Base-by-base conservation (phyloP, 169 alveolate genomes). In the Cryptosporidium felis region DNA sequence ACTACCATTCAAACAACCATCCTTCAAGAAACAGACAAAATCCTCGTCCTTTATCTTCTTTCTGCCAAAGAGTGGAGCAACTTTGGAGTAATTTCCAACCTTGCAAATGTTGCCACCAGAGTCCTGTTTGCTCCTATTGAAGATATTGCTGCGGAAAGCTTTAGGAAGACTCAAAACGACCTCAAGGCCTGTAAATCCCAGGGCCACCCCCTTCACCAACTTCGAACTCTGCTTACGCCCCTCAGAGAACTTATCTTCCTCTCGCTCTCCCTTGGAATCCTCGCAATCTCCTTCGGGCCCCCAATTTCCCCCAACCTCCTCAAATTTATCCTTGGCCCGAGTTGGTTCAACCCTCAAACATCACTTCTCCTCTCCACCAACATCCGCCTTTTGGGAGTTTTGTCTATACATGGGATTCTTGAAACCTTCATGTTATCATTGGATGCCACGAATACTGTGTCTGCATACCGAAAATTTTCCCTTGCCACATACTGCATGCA, bases 91-190 rank as follows among this genome's bases (percentile, higher is more conserved):
- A 74, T 74, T 21, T 74, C 67, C 14, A 74, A 74, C 59, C 58
- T 74, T 5, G 85, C 85, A 1, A 74, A 74, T 21, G 56, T 56
- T 51, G 67, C 42, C 28, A 56, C 67, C 8, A 74, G 85, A 30
- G 67, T 74, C 32, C 9, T 74, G 8, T 53, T 74, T 41, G 34
- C 85, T 16, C 85, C 85, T 4, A 74, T 74, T 36, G 85, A 74
- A 16, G 85, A 74, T 18, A 74, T 74, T 32, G 67, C 74, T 1
- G 21, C 67, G 0, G 67, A 49, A 53, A 32, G 67, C 42, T 74
- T 74, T 49, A 53, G 32, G 41, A 36, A 49, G 26, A 49, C 56
- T 9, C 51, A 74, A 10, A 14, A 53, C 28, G 61, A 53, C 23
- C 5, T 16, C 9, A 34, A 34, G n/a, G n/a, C n/a, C n/a, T n/a